Evolutionary conservation across 306 rosid genomes (phyloP), one percentile per base, ranked within the genome.

Genomic region (Lathyrus aphaca): DNA sequence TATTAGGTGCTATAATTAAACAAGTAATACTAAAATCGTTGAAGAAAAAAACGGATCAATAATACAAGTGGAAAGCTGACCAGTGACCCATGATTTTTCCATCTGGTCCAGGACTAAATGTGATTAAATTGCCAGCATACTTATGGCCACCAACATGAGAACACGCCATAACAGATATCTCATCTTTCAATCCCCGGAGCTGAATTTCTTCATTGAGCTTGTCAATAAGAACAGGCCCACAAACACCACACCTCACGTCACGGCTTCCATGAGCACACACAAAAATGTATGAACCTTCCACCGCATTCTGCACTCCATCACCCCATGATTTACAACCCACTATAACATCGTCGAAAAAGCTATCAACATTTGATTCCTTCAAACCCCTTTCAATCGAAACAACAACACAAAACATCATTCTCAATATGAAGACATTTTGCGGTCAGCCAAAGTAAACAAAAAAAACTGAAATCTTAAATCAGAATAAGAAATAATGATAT

Each of bases 221-320:
- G 25, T 82, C 72, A 42, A 88, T 87, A 23, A 92, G 87, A 79
- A 63, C 82, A 3, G 96, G 98, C 71, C 98, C 98, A 66, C 96
- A 89, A 53, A 92, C 95, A 72, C 98, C 97, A n/a, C 98, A 94
- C 75, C 97, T 89, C 63, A 72, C 76, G 60, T 94, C 98, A 13
- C 97, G 97, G 68, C 91, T 90, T 38, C 82, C 98, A 80, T 94
- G 98, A 60, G 97, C 87, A 61, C 98, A 94, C 12, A 94, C 97
- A 80, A 94, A 94, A 13, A 94, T 86, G 32, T 81, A 74, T 3
- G 97, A 85, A 57, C 97, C 96, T n/a, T 70, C 54, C 45, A 88
- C 64, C 53, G 13, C 81, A 71, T 85, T 87, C 43, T 16, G 75
- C 70, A 72, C 86, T 77, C 82, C 84, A 37, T 83, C 82, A 16